These are phyloP conservation scores for Didymella arachidicola DNA, from an alignment of 2,329 filamentous ascomycete genomes.

Conservation along the genomic window DNA sequence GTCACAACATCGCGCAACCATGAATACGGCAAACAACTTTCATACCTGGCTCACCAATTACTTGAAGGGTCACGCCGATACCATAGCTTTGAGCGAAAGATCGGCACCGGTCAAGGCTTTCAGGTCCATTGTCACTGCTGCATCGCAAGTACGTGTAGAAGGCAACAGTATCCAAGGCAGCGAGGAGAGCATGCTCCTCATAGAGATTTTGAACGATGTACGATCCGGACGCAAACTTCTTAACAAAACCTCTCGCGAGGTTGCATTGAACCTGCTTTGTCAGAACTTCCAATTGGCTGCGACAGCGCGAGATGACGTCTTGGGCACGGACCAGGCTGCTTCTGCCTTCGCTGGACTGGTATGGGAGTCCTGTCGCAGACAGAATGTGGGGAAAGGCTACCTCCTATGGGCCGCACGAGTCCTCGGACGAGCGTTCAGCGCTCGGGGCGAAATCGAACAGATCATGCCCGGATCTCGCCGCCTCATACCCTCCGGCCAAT, in stretches of 20 bases:
- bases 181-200: constrained; percentile 79
- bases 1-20: constrained; percentile 78
- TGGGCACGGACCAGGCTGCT: constrained; percentile 72
- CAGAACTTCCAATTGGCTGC: constrained; percentile 72
- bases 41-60: constrained; percentile 79
- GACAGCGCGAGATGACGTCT: constrained; percentile 69
- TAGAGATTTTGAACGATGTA: constrained; percentile 81
- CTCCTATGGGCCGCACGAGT: constrained; percentile 85
- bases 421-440: constrained; percentile 75
- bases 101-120: constrained; percentile 62
- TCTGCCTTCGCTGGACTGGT: constrained; percentile 69
- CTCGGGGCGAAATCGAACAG: constrained; percentile 71
- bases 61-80: constrained; percentile 62
- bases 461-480: constrained; percentile 33
- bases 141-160: constrained; percentile 70
- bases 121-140: constrained; percentile 71
- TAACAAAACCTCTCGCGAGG: constrained; percentile 71
- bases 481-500: constrained; percentile 33
- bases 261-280: constrained; percentile 77
- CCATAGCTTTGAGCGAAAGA: constrained; percentile 29
- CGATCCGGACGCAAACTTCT: constrained; percentile 69
- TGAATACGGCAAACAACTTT: constrained; percentile 77
- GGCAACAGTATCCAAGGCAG: constrained; percentile 74
- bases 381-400: constrained; percentile 71
- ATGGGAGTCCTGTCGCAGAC: constrained; percentile 77